Conservation (phyloP, 257 asterid species). For the Rehmannia glutinosa region DNA sequence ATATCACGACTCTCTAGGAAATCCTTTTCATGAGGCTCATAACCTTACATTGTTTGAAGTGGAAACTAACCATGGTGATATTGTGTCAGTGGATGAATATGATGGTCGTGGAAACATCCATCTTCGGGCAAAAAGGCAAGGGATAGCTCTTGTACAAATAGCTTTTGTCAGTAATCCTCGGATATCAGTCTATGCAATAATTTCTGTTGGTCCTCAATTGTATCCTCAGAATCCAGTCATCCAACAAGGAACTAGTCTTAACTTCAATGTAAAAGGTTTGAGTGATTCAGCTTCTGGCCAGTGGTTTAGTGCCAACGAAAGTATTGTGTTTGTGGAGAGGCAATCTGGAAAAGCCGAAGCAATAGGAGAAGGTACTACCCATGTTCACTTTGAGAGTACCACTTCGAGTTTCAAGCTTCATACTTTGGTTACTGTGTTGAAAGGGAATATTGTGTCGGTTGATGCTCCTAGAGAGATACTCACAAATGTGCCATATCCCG, state of each 20-base stretch:
- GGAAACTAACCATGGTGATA: conserved; percentile 66
- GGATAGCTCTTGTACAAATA: conserved; percentile 64
- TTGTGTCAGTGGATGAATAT: conserved; percentile 42
- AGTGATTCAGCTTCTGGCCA: conserved; percentile 47
- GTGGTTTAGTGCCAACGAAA: conserved; percentile 71
- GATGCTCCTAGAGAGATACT: conserved; percentile 63
- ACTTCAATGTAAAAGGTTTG: conserved; percentile 55
- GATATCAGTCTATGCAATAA: conserved; percentile 58
- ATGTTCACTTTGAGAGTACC: conserved; percentile 42
- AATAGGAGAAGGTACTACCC: conserved; percentile 54
- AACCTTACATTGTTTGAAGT: conserved; percentile 52
- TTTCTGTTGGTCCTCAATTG: conserved; percentile 68
- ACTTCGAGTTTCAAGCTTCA: conserved; percentile 45
- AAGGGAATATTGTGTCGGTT: conserved; percentile 42
- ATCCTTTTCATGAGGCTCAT: conserved; percentile 76
- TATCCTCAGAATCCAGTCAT: conserved; percentile 69
- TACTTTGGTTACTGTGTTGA: conserved; percentile 58
- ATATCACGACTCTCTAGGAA: conserved; percentile 67
- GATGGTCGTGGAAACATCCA: conserved; percentile 44
- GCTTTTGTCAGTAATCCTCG: conserved; percentile 42
- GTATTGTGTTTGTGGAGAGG: conserved; percentile 44
- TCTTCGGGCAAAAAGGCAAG: conserved; percentile 51
- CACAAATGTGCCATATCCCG: conserved; percentile 72
- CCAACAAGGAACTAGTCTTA: conserved; percentile 51
- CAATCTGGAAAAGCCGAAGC: conserved; percentile 82